Conservation (phyloP, 2,329 filamentous ascomycete species). For the Epichloe brachyelytri region DNA sequence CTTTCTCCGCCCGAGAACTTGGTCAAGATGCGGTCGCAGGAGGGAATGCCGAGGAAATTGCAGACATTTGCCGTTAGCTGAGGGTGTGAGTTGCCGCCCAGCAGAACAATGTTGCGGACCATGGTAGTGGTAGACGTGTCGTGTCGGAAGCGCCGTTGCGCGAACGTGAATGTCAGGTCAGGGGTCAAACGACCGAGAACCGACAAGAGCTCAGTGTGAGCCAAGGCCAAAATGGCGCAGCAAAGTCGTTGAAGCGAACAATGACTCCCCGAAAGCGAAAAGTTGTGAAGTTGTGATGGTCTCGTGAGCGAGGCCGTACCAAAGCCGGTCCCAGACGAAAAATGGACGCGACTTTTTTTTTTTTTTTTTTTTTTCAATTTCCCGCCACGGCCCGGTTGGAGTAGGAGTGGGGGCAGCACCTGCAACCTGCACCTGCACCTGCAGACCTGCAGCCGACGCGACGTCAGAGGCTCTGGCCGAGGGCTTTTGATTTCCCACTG, state of each 20-base stretch:
- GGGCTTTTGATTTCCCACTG: neutral
- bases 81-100: slow-evolving; percentile 88
- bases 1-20: slow-evolving; percentile 96
- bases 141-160: neutral
- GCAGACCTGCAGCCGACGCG: slow-evolving; percentile 3
- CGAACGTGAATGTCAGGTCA: neutral
- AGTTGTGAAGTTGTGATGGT: neutral
- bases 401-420: slow-evolving; percentile 4
- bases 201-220: neutral
- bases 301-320: slow-evolving; percentile 2
- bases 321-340: neutral
- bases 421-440: neutral
- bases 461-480: slow-evolving; percentile 8
- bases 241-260: neutral
- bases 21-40: slow-evolving; percentile 67
- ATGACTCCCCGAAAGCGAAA: neutral
- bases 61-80: slow-evolving; percentile 77
- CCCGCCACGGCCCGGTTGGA: slow-evolving; percentile 5
- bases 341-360: slow-evolving; percentile 6
- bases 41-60: slow-evolving; percentile 76
- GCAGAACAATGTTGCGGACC: slow-evolving; percentile 90
- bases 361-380: slow-evolving; percentile 4
- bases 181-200: neutral
- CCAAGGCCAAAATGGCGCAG: neutral
- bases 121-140: slow-evolving; percentile 32